Conservation (phyloP, 169 alveolate species). For the Gregarina niphandrodes region DNA sequence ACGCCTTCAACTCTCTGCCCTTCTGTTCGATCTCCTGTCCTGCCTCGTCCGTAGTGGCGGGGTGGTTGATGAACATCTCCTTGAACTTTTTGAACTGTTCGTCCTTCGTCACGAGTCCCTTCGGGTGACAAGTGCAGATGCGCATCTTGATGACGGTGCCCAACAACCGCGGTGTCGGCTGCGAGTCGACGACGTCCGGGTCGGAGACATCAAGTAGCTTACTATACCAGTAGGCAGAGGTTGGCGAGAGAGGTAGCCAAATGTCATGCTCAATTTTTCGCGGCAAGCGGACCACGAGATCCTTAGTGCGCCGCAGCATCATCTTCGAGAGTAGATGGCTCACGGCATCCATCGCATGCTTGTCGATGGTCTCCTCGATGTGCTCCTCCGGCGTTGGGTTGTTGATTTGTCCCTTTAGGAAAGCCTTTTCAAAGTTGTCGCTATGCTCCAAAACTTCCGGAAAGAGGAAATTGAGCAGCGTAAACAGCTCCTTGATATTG, state of each 20-base stretch:
- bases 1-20: too few species aligned
- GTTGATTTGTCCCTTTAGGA: constrained; percentile 2
- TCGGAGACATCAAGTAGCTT: constrained; percentile 38
- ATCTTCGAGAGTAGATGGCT: constrained; percentile 41
- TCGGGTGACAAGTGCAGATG: constrained; percentile 56
- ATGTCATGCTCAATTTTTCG: constrained; percentile 52
- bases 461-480: constrained; percentile 72
- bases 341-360: constrained; percentile 34
- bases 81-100: constrained; percentile 38
- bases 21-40: too few species aligned
- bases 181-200: constrained; percentile 39
- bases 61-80: background rate
- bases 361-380: too few species aligned
- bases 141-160: constrained; percentile 65
- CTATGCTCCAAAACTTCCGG: constrained; percentile 85
- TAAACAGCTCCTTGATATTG: constrained; percentile 70
- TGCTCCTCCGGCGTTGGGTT: constrained; percentile 3
- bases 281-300: constrained; percentile 56
- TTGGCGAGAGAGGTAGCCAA: constrained; percentile 59
- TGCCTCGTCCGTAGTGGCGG: too few species aligned
- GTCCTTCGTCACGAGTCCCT: constrained; percentile 49
- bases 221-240: constrained; percentile 48
- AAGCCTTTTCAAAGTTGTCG: constrained; percentile 69
- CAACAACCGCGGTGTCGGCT: constrained; percentile 39
- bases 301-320: constrained; percentile 57